Conservation (phyloP, 805 yeast species). For the Zygoascus bituminiphila region DNA sequence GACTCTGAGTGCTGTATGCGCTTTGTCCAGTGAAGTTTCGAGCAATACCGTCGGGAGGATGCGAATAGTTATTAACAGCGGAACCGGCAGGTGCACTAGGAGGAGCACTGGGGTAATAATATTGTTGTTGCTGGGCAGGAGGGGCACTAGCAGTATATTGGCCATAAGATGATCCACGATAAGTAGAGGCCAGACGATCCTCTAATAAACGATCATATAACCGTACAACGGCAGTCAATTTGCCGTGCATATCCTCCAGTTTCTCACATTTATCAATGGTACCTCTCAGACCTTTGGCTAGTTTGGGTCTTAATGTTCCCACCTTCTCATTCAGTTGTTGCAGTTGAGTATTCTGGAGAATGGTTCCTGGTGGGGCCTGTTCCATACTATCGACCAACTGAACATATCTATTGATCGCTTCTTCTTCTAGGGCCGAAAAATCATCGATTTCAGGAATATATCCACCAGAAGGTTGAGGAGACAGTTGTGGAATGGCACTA, state of each 20-base stretch:
- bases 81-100: background rate
- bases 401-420: slow-evolving; percentile 58
- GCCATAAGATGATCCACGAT: slow-evolving; percentile 16
- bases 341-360: slow-evolving; percentile 42
- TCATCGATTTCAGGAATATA: slow-evolving; percentile 19
- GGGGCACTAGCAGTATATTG: background rate
- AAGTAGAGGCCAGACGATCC: slow-evolving; percentile 37
- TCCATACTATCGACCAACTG: slow-evolving; percentile 51
- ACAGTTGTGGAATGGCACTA: background rate
- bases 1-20: slow-evolving; percentile 1
- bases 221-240: slow-evolving; percentile 64
- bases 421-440: slow-evolving; percentile 57
- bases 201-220: slow-evolving; percentile 74
- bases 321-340: slow-evolving; percentile 54
- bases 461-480: slow-evolving; percentile 2
- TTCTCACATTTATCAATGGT: slow-evolving; percentile 55
- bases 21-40: slow-evolving; percentile 2
- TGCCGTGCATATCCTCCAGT: slow-evolving; percentile 65
- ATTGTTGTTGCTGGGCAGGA: slow-evolving; percentile 6
- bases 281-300: slow-evolving; percentile 50
- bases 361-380: slow-evolving; percentile 37
- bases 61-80: background rate
- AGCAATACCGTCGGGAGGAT: slow-evolving; percentile 8
- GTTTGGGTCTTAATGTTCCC: slow-evolving; percentile 56
- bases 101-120: background rate